A percentile compares a stretch with the other conserved stretches of the same genome.
phyloP scores from a whole-genome alignment of 192 early-diverging fungal genomes.

The Gryganskiella cystojenkinii region DNA sequence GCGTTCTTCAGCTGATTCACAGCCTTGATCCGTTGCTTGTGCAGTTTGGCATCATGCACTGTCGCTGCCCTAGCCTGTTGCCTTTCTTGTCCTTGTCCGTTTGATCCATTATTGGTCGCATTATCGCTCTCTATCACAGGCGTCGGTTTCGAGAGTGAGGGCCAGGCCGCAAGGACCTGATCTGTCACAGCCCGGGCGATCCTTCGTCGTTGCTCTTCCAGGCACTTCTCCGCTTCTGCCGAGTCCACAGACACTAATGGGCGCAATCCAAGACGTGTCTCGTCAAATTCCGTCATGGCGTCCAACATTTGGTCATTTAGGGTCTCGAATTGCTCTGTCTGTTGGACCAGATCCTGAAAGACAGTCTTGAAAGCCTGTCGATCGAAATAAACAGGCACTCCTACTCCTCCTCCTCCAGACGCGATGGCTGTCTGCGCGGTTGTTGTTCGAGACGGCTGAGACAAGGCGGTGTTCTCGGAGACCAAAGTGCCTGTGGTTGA shows the following conservation, averaged over 20 bases:
- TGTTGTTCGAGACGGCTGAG: no score
- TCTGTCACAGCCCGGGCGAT: slow-evolving; percentile 1
- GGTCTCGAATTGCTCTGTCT: slow-evolving; percentile 18
- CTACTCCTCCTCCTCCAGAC: no score
- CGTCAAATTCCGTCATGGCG: slow-evolving; percentile 17
- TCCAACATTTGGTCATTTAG: slow-evolving; percentile 40
- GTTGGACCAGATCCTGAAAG: slow-evolving; percentile 11
- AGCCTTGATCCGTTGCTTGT: slow-evolving; percentile 17
- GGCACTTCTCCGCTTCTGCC: background rate
- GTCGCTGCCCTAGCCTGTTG: background rate
- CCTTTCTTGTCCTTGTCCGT: slow-evolving; percentile 9
- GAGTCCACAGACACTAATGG: background rate
- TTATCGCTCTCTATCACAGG: background rate
- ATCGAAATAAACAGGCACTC: slow-evolving; percentile 10
- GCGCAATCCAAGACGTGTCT: background rate
- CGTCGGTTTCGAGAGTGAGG: background rate
- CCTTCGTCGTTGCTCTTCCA: slow-evolving; percentile 7
- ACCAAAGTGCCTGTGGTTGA: no score
- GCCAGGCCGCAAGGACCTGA: background rate
- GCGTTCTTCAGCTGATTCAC: slow-evolving; percentile 20
- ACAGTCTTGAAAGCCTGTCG: slow-evolving; percentile 13
- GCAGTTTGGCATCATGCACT: background rate
- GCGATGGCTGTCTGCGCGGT: no score
- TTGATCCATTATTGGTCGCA: background rate
- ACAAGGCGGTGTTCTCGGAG: no score